These are phyloP conservation scores for Telfairia occidentalis DNA, from an alignment of 331 rosid genomes.

Conservation along the genomic window DNA sequence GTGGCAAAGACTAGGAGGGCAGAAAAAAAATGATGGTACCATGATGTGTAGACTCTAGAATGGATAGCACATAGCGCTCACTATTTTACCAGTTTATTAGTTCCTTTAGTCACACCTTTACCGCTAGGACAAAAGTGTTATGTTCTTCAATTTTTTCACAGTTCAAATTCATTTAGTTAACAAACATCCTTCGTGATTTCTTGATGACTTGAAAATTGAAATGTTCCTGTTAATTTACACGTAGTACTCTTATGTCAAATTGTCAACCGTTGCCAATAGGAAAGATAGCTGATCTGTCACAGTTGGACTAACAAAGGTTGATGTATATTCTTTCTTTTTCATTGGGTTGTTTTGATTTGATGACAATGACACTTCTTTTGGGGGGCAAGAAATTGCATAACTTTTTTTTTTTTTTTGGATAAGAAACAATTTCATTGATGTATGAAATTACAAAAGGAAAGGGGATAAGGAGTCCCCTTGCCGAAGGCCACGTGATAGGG, in stretches of 20 bases:
- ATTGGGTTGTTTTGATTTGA: not conserved
- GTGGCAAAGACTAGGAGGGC: not conserved
- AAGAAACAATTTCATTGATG: too few species aligned
- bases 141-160: not conserved
- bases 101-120: not conserved
- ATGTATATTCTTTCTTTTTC: not conserved
- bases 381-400: too few species aligned
- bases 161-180: not conserved
- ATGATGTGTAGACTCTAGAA: not conserved
- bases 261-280: not conserved
- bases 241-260: not conserved
- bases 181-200: not conserved
- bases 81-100: not conserved
- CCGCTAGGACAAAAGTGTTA: not conserved
- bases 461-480: too few species aligned
- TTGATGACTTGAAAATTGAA: not conserved
- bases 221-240: not conserved
- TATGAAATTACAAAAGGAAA: too few species aligned
- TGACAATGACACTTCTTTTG: not conserved
- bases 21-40: not conserved
- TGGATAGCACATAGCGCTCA: constrained; percentile 1
- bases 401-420: not conserved
- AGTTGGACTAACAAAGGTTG: not conserved
- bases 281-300: not conserved
- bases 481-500: too few species aligned